Evolutionary conservation across 345 rosid genomes (phyloP).

Genomic region (Physaria fendleri): DNA sequence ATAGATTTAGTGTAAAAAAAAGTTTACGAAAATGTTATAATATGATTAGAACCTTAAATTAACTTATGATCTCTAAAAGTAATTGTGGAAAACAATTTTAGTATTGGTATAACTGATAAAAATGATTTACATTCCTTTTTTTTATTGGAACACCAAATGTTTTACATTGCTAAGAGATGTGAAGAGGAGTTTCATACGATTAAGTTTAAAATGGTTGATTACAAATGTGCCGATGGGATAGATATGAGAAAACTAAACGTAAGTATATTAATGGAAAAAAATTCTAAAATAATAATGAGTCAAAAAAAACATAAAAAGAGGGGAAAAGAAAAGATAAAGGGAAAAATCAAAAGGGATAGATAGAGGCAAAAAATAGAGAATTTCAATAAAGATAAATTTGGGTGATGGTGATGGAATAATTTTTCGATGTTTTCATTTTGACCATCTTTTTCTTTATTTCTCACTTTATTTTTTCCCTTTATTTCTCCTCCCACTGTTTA

Average conservation of each 20-base stretch:
- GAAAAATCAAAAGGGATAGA: constrained; percentile 35
- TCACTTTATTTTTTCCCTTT: constrained; percentile 35
- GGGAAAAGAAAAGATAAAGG: constrained; percentile 32
- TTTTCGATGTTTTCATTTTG: constrained; percentile 39
- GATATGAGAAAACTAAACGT: background rate
- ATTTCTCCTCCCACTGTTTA: constrained; percentile 16
- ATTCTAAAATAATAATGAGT: constrained; percentile 11
- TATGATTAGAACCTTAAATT: too few relatives aligned
- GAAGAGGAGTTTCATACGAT: background rate
- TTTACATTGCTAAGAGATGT: background rate
- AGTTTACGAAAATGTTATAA: too few relatives aligned
- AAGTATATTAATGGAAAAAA: background rate
- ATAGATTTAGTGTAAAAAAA: too few relatives aligned
- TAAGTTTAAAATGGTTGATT: constrained; percentile 6
- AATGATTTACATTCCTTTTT: too few relatives aligned
- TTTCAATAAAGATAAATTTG: constrained; percentile 39
- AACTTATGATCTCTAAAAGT: background rate
- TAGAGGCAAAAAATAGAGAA: constrained; percentile 38
- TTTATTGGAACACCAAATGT: too few relatives aligned
- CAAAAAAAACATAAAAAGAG: constrained; percentile 34
- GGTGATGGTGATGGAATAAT: constrained; percentile 37
- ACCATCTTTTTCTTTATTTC: constrained; percentile 36
- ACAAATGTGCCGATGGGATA: constrained; percentile 15
- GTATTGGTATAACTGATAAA: background rate
- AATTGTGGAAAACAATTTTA: background rate